Evolutionary conservation across 1,284 basidiomycete species (phyloP).

Genomic region (Amylostereum areolatum): DNA sequence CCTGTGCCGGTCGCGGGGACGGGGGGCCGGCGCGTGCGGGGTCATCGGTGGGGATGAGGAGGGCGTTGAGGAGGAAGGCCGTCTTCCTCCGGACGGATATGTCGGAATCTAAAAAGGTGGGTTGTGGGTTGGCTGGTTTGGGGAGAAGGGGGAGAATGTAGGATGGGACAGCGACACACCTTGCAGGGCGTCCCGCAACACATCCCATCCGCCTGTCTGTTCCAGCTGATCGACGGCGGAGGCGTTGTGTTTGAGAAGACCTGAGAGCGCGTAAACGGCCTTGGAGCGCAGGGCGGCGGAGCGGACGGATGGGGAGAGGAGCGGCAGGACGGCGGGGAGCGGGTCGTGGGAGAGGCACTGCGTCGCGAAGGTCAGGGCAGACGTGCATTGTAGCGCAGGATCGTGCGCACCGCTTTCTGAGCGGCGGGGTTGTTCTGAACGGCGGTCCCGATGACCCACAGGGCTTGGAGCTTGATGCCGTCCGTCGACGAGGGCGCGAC

Average conservation of each 20-base stretch:
- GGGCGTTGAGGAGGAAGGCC: constrained; percentile 77
- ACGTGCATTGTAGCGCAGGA: constrained; percentile 5
- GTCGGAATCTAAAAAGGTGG: constrained; percentile 55
- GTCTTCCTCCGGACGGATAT: constrained; percentile 78
- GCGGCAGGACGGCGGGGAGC: constrained; percentile 58
- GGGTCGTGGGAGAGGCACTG: constrained; percentile 75
- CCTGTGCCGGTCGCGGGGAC: constrained; percentile 14
- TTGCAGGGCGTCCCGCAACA: constrained; percentile 55
- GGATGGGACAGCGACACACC: constrained; percentile 30
- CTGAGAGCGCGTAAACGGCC: constrained; percentile 84
- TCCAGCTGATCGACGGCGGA: constrained; percentile 60
- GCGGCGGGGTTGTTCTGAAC: constrained; percentile 93
- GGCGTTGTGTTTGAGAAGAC: constrained; percentile 79
- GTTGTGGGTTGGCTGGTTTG: too few relatives aligned
- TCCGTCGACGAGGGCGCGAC: constrained; percentile 48
- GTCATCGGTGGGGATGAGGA: constrained; percentile 54
- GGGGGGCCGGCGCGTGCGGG: constrained; percentile 10
- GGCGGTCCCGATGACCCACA: constrained; percentile 94
- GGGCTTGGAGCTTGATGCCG: constrained; percentile 64
- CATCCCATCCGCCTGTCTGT: constrained; percentile 63
- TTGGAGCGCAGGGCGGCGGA: constrained; percentile 65
- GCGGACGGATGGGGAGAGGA: constrained; percentile 48
- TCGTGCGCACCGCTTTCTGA: constrained; percentile 68
- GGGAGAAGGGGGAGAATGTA: constrained; percentile 6
- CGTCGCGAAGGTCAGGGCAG: not conserved